These are phyloP conservation scores for Pseudogymnoascus sp. DNA, from an alignment of 2,329 filamentous ascomycete genomes.

Conservation along the genomic window DNA sequence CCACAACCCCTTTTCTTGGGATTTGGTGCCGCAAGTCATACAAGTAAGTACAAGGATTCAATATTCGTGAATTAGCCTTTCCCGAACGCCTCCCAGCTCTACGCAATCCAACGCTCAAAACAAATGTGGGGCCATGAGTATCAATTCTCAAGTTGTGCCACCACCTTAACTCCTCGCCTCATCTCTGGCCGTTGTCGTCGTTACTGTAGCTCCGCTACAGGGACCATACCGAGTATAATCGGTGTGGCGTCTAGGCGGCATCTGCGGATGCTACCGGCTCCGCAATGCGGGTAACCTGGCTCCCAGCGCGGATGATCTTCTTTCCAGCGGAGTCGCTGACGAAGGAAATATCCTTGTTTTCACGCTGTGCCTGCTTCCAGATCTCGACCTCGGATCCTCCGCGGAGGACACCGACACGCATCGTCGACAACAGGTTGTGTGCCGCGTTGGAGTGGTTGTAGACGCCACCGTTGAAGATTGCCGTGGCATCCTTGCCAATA, in stretches of 20 bases:
- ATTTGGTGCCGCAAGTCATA: not conserved
- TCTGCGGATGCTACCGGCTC: slow-evolving; percentile 76
- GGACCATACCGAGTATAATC: not conserved
- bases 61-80: slow-evolving; percentile 10
- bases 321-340: slow-evolving; percentile 74
- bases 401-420: slow-evolving; percentile 78
- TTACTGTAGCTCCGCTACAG: not conserved
- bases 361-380: slow-evolving; percentile 78
- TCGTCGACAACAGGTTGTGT: slow-evolving; percentile 79
- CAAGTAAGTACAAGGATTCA: slow-evolving; percentile 8
- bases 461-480: slow-evolving; percentile 86
- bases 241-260: slow-evolving; percentile 50
- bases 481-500: slow-evolving; percentile 79
- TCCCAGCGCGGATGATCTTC: slow-evolving; percentile 75
- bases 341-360: slow-evolving; percentile 73
- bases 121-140: not conserved
- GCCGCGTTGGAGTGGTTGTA: slow-evolving; percentile 86
- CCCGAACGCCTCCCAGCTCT: slow-evolving; percentile 9
- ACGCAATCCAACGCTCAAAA: slow-evolving; percentile 7
- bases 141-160: not conserved
- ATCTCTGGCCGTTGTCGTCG: not conserved
- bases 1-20: not conserved
- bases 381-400: slow-evolving; percentile 86
- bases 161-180: slow-evolving; percentile 1
- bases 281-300: slow-evolving; percentile 74